Evolutionary conservation across 176 grass and related monocot genomes (phyloP), one percentile per base, ranked within the genome.

Genomic region (Thinopyrum elongatum): DNA sequence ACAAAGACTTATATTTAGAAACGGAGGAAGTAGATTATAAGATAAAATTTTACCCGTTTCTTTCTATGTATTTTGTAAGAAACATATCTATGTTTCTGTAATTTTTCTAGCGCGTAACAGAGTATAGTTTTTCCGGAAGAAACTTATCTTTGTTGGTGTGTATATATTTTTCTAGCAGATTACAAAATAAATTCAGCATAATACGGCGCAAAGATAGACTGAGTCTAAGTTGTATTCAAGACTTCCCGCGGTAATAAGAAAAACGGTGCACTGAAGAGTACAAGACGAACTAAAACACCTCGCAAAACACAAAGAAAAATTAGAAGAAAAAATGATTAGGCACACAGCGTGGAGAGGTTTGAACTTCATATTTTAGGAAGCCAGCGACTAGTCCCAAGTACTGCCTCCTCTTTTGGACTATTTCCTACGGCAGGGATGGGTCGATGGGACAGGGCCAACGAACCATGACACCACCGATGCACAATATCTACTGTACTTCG

Each of bases 401-500:
- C 49, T 10, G 41, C 41, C 41, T 42, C 10, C 41, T 12, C 41
- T 42, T 11, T 42, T 42, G 41, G 41, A 42, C 39, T 19, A 27
- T 38, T 63, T 83, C 25, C 11, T 5, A 47, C 10, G 8, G 25
- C 39, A 84, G 11, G 12, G 39, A 42, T 42, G 36, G 36, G 36
- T 38, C 36, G 26, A 35, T 7, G 41, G 44, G 70, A 17, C 21
- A 83, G 26, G 22, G 29, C 39, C 41, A 77, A 85, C 46, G 7
- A 84, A 84, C 65, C 28, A 64, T 65, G 71, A 51, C 59, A 5
- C 8, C 82, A 65, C n/a, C n/a, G n/a, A n/a, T 76, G 39, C 6
- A 19, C 64, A 12, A 27, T 13, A 47, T 38, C 47, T 28, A 9
- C n/a, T n/a, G n/a, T n/a, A n/a, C 31, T 21, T 47, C 44, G 23